A percentile compares a stretch with the other conserved stretches of the same genome.
Conservation (phyloP, 345 rosid genomes). For the Populus simonii region DNA sequence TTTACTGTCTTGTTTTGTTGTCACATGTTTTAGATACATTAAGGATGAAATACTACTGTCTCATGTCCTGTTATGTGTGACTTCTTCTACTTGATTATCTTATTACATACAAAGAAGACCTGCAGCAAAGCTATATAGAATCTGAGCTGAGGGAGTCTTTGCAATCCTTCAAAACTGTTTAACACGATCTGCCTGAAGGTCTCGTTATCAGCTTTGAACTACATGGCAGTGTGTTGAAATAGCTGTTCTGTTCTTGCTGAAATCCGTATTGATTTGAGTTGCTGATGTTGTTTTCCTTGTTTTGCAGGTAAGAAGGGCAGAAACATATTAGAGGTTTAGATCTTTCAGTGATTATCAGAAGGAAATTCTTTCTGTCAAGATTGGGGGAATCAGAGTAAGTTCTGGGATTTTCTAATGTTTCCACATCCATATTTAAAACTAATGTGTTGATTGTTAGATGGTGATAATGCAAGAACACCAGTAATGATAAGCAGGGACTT, state of each 20-base stretch:
- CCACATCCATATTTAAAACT: not conserved
- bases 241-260: not conserved
- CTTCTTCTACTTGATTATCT: too few species aligned
- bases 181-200: not conserved
- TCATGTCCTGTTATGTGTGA: not conserved
- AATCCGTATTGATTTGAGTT: not conserved
- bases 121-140: not conserved
- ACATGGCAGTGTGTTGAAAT: not conserved
- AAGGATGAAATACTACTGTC: not conserved
- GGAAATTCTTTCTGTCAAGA: conserved; percentile 16
- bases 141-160: not conserved
- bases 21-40: not conserved
- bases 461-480: not conserved
- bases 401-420: not conserved
- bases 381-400: conserved; percentile 37
- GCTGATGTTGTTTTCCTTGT: not conserved
- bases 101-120: not conserved
- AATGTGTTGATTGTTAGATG: not conserved
- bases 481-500: not conserved
- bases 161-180: not conserved
- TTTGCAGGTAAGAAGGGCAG: conserved; percentile 16
- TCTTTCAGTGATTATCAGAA: not conserved
- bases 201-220: not conserved
- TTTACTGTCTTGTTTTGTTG: not conserved
- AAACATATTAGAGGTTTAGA: not conserved